Percentiles rank a stretch among this genome's conserved stretches.
Conservation (phyloP, 106 monocot genomes). For the Alisma plantagoaquatica region DNA sequence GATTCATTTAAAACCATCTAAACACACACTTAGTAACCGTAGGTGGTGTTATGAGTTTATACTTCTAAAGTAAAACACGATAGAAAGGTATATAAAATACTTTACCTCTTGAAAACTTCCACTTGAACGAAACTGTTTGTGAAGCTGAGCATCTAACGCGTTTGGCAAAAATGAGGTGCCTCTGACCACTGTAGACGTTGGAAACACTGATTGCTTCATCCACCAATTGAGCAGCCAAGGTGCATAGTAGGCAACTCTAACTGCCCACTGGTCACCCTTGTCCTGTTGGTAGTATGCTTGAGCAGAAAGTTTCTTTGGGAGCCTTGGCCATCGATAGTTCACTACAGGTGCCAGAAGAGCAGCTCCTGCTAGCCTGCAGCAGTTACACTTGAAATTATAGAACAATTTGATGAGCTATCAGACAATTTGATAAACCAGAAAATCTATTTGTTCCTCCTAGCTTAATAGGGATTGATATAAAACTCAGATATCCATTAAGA, state of each 20-base stretch:
- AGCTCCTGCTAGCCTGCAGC: constrained; percentile 52
- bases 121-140: constrained; percentile 2
- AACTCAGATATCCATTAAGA: no score
- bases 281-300: constrained; percentile 30
- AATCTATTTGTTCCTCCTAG: no score
- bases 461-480: no score
- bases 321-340: constrained; percentile 64
- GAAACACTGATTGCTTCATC: constrained; percentile 61
- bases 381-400: no score
- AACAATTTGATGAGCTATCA: no score
- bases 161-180: constrained; percentile 41
- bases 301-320: constrained; percentile 25
- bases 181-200: constrained; percentile 45
- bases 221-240: constrained; percentile 78
- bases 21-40: no score
- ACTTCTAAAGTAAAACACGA: not conserved
- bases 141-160: constrained; percentile 24
- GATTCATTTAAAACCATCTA: no score
- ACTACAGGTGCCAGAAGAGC: constrained; percentile 48
- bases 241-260: constrained; percentile 44
- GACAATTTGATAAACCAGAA: no score
- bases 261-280: constrained; percentile 52
- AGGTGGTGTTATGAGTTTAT: no score
- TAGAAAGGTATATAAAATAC: not conserved
- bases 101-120: constrained; percentile 27